phyloP scores from a whole-genome alignment of 2,329 filamentous ascomycete genomes.

The Monascus ruber region DNA sequence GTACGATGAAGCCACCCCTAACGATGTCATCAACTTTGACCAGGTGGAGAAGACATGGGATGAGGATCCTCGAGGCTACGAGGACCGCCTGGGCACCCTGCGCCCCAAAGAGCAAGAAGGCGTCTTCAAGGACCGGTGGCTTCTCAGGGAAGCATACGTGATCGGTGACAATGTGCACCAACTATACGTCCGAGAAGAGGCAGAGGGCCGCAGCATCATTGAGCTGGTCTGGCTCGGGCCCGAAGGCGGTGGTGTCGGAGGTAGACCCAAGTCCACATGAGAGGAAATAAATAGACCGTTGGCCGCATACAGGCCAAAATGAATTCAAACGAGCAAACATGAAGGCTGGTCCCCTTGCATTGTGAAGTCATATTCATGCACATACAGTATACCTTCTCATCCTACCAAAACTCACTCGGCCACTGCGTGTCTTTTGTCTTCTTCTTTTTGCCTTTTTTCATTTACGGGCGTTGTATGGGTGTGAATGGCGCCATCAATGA shows the following conservation, averaged over 20 bases:
- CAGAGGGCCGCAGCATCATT: slow-evolving; percentile 30
- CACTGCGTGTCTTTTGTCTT: background rate
- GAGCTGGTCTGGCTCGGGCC: slow-evolving; percentile 34
- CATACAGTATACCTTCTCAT: too few species aligned
- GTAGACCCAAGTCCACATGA: slow-evolving; percentile 1
- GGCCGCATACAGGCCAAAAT: too few species aligned
- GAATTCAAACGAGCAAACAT: too few species aligned
- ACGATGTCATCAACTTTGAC: slow-evolving; percentile 33
- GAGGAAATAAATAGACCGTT: too few species aligned
- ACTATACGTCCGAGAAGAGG: slow-evolving; percentile 29
- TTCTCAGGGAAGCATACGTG: slow-evolving; percentile 26
- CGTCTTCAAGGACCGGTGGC: slow-evolving; percentile 31
- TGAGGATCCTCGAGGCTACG: slow-evolving; percentile 30
- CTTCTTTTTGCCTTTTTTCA: background rate
- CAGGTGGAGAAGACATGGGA: slow-evolving; percentile 34
- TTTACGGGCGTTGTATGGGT: slow-evolving; percentile 27
- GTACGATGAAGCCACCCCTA: slow-evolving; percentile 22
- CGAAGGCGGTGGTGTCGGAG: slow-evolving; percentile 26
- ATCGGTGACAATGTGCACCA: slow-evolving; percentile 34
- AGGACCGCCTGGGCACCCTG: slow-evolving; percentile 28
- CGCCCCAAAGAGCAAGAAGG: slow-evolving; percentile 29
- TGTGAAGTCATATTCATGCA: too few species aligned
- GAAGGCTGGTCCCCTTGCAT: too few species aligned
- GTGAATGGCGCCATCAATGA: slow-evolving; percentile 21
- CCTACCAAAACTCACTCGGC: too few species aligned